phyloP scores from a whole-genome alignment of 106 monocot species.

The Allium cepa region DNA sequence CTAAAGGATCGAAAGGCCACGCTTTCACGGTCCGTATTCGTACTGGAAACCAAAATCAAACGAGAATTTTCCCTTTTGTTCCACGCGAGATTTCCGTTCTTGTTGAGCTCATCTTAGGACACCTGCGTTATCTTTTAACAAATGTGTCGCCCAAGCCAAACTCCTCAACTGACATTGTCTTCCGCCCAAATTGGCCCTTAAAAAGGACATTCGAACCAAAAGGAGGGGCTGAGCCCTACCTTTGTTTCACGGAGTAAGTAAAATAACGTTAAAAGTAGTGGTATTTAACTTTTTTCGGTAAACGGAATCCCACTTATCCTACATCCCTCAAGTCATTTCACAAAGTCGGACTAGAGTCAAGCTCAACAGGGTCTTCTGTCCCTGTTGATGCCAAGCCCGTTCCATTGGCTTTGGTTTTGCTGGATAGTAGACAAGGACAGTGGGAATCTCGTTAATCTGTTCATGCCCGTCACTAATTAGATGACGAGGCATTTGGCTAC shows the following conservation, averaged over 20 bases:
- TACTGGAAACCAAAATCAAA: background rate
- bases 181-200: conserved; percentile 47
- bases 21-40: background rate
- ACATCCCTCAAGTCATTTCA: conserved; percentile 22
- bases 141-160: conserved; percentile 76
- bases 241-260: too few species aligned
- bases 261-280: too few species aligned
- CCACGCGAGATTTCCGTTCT: conserved; percentile 59
- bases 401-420: too few species aligned
- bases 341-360: conserved; percentile 20
- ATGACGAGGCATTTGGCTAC: too few species aligned
- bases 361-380: conserved; percentile 33
- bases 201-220: background rate
- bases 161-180: conserved; percentile 74
- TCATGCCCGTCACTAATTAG: too few species aligned
- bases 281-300: too few species aligned
- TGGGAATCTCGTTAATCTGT: too few species aligned
- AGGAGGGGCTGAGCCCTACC: too few species aligned
- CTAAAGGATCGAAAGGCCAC: conserved; percentile 1
- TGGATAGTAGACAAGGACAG: too few species aligned
- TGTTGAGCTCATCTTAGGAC: conserved; percentile 72
- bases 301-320: conserved; percentile 14
- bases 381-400: too few species aligned
- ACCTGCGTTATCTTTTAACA: conserved; percentile 83
- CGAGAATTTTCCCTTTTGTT: background rate